A percentile compares a stretch with the other conserved stretches of the same genome.
Conservation (phyloP, 768 basidiomycete genomes). For the Trametes gibbosa region DNA sequence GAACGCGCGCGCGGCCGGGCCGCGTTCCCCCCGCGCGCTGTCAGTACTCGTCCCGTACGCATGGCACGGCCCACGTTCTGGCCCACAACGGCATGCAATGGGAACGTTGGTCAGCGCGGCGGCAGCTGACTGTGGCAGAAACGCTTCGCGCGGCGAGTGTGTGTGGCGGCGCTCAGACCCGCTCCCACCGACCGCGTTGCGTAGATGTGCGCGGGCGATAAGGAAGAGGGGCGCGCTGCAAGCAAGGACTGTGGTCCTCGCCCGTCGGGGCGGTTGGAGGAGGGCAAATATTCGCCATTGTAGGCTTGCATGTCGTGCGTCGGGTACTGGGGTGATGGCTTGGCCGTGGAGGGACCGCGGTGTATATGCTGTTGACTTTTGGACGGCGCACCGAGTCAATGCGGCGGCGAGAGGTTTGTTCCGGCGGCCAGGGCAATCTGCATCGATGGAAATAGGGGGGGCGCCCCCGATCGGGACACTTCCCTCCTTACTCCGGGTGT, state of each 20-base stretch:
- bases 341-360: not conserved
- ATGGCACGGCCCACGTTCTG: too few species aligned
- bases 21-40: not conserved
- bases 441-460: conserved; percentile 2
- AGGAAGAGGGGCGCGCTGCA: not conserved
- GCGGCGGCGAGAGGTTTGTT: conserved; percentile 7
- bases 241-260: not conserved
- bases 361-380: not conserved
- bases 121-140: conserved; percentile 1
- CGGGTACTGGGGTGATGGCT: not conserved
- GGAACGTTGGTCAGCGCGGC: not conserved
- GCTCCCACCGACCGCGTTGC: not conserved
- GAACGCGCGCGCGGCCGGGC: not conserved
- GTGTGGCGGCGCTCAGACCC: too few species aligned
- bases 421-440: conserved; percentile 9
- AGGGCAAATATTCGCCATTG: not conserved
- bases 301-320: not conserved
- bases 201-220: not conserved
- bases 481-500: not conserved
- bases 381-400: not conserved
- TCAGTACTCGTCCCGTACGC: too few species aligned
- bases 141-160: too few species aligned
- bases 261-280: not conserved
- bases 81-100: not conserved
- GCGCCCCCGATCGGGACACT: not conserved